Evolutionary conservation across 352 stramenopile genomes (phyloP), one percentile per base, ranked within the genome.

Genomic region (Pythium brachiatum): DNA sequence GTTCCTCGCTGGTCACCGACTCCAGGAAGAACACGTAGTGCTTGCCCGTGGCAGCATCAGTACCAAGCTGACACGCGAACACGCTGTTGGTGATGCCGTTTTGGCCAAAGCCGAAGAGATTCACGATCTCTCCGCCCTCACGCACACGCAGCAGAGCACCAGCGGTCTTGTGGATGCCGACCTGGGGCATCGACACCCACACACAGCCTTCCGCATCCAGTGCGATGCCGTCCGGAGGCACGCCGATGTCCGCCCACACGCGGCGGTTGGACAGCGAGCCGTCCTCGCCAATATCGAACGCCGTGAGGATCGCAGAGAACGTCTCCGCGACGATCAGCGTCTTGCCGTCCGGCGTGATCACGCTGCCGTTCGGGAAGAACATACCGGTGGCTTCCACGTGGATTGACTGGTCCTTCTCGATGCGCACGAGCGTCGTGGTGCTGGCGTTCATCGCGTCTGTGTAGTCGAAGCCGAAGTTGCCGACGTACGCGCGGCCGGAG

Each of bases 281-380:
- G 36, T 88, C 76, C 2, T 69, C 55, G 16, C 43, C 46, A 53
- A 91, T 83, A 43, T 89, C 81, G 44, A 82, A 91, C n/a, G 78
- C 82, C 7, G 76, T 89, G 20, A 91, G 63, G 7, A 67, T 21
- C 0, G 66, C 72, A 18, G 68, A 56, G 60, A 89, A 89, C 18
- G 82, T 89, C 68, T 91, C 82, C 25, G 71, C 80, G 7, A 82
- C 67, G 65, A 91, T 89, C 29, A 91, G 59, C 44, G 80, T 91
- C 70, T 82, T 89, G 34, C 78, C 80, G 46, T 91, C 82, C 0
- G 82, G 78, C 0, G 82, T 89, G 62, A 89, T 86, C 13, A 91
- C 80, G 23, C 68, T 67, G 12, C 82, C 82, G 53, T 91, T 91
- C n/a, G 82, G 82, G 44, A 89, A 91, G 53, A 91, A 69, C 52